These are phyloP conservation scores for Cryphonectria naterciae DNA, from an alignment of 2,329 filamentous ascomycete genomes.

Conservation along the genomic window DNA sequence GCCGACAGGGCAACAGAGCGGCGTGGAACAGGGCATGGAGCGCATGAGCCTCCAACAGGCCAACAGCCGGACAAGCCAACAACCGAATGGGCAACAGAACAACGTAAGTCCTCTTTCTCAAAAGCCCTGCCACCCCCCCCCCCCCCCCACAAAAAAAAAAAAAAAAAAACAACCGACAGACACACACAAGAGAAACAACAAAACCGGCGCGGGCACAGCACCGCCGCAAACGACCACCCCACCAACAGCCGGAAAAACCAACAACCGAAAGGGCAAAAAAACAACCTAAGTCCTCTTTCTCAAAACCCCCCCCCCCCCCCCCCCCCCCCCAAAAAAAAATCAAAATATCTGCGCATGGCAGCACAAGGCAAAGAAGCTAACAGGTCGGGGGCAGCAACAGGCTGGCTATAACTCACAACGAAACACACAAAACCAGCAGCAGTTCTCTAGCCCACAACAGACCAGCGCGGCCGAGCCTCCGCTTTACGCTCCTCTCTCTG, in stretches of 20 bases:
- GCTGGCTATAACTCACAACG: conserved; percentile 39
- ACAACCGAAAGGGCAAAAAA: no score
- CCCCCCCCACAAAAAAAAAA: no score
- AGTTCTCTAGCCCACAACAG: conserved; percentile 42
- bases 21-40: conserved; percentile 72
- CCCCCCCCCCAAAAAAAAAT: no score
- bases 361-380: background rate
- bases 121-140: no score
- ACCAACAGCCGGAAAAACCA: no score
- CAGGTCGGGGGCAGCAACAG: conserved; percentile 41
- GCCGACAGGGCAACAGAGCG: conserved; percentile 47
- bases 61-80: conserved; percentile 51
- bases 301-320: no score
- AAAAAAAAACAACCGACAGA: no score
- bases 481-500: conserved; percentile 76
- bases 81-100: conserved; percentile 48
- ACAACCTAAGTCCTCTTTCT: no score
- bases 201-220: no score
- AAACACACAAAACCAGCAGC: conserved; percentile 39
- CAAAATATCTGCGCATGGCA: background rate
- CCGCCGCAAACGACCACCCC: no score
- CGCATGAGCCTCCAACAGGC: conserved; percentile 75
- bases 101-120: conserved; percentile 48
- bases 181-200: no score
- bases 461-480: conserved; percentile 51